Conservation (phyloP, 805 yeast species). For the Yamadazyma takamatsuzukensis region DNA sequence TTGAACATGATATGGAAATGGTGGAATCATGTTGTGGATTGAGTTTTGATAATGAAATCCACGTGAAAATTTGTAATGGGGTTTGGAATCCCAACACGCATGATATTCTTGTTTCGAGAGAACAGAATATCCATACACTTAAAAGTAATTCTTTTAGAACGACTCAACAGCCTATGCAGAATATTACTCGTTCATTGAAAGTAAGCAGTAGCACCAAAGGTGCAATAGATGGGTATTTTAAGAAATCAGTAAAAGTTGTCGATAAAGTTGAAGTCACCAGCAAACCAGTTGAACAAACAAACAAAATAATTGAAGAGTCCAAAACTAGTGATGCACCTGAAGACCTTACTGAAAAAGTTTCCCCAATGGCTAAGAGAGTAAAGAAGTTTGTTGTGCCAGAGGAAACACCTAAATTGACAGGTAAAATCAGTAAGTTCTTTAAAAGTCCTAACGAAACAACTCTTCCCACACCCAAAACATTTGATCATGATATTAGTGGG, state of each 20-base stretch:
- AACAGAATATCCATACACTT: constrained; percentile 25
- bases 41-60: constrained; percentile 39
- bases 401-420: constrained; percentile 8
- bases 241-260: too few relatives aligned
- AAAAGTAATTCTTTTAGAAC: constrained; percentile 17
- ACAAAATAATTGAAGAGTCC: too few relatives aligned
- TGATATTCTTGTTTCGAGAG: constrained; percentile 44
- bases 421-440: constrained; percentile 6
- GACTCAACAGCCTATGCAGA: not conserved
- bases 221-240: too few relatives aligned
- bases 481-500: constrained; percentile 14
- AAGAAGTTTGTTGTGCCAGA: constrained; percentile 3
- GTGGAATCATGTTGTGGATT: constrained; percentile 46
- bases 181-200: too few relatives aligned
- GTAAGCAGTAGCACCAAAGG: too few relatives aligned
- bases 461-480: constrained; percentile 6
- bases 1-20: constrained; percentile 39
- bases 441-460: constrained; percentile 2
- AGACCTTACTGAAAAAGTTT: constrained; percentile 7
- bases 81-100: constrained; percentile 63
- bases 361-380: constrained; percentile 14
- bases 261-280: too few relatives aligned
- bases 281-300: too few relatives aligned
- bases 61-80: constrained; percentile 59
- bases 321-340: too few relatives aligned